Conservation (phyloP, 78 protist species). For the Protostelium mycophagum region DNA sequence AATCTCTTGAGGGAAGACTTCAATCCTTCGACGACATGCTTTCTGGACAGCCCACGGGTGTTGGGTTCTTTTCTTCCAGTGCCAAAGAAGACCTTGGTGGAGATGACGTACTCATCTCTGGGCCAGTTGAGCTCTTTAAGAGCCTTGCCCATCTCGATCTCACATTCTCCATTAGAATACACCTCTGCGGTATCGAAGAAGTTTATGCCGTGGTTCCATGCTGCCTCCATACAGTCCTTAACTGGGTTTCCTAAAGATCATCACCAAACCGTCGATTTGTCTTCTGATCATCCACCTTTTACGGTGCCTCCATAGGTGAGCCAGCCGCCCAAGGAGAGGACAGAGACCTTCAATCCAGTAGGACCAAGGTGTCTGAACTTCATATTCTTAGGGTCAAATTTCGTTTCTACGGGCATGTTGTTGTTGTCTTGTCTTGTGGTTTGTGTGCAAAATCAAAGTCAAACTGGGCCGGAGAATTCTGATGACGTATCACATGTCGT, state of each 20-base stretch:
- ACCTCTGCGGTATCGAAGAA: conserved; percentile 20
- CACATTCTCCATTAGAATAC: background rate
- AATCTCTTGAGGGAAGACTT: conserved; percentile 3
- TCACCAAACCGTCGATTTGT: background rate
- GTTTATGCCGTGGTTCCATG: conserved; percentile 8
- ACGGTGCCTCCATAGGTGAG: conserved; percentile 4
- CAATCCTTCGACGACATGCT: conserved; percentile 56
- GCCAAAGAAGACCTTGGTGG: conserved; percentile 20
- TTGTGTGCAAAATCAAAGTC: background rate
- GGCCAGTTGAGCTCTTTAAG: background rate
- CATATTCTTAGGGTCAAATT: too few relatives aligned
- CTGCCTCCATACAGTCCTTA: background rate
- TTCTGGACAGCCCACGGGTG: conserved; percentile 32
- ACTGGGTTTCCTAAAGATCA: background rate
- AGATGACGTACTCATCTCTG: conserved; percentile 10
- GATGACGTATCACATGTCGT: too few relatives aligned
- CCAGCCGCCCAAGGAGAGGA: conserved; percentile 1
- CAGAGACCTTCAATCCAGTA: conserved; percentile 8
- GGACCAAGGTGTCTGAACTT: background rate
- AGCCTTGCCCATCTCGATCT: conserved; percentile 2
- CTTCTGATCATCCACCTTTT: too few relatives aligned
- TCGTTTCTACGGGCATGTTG: background rate
- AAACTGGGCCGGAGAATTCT: too few relatives aligned
- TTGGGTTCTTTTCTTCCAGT: conserved; percentile 16
- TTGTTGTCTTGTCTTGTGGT: background rate